Conservation (phyloP, 1,284 basidiomycete species). For the Cutaneotrichosporon mucoides region DNA sequence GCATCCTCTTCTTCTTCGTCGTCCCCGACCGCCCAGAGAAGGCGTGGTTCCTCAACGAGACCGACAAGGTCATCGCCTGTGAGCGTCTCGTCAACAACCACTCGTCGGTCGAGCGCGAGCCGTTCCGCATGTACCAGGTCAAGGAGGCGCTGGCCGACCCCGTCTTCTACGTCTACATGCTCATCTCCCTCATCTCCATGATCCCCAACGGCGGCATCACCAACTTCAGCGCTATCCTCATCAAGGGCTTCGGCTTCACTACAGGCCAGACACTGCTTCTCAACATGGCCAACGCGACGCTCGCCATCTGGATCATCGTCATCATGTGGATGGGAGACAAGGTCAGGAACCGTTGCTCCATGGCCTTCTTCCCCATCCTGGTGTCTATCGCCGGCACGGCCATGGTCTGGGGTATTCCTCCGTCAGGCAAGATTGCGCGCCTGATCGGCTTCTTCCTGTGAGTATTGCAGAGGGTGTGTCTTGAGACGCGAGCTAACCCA, state of each 20-base stretch:
- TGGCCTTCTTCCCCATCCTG: constrained; percentile 10
- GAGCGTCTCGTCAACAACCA: constrained; percentile 31
- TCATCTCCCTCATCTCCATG: constrained; percentile 8
- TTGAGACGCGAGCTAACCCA: not conserved
- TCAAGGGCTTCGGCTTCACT: constrained; percentile 21
- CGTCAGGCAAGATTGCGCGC: not conserved
- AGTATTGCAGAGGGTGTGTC: no score
- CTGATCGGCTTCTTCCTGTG: constrained; percentile 11
- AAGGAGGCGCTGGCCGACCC: constrained; percentile 27
- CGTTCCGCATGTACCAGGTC: constrained; percentile 28
- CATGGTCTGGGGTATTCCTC: constrained; percentile 17
- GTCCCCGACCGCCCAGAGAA: constrained; percentile 29
- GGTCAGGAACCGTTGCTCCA: constrained; percentile 10
- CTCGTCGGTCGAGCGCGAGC: constrained; percentile 36
- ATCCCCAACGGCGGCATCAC: not conserved
- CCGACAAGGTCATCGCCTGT: constrained; percentile 29
- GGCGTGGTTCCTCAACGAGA: constrained; percentile 28
- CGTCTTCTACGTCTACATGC: not conserved
- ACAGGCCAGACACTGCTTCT: constrained; percentile 16
- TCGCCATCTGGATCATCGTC: constrained; percentile 15
- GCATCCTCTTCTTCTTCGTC: constrained; percentile 22
- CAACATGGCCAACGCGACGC: constrained; percentile 15
- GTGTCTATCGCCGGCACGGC: constrained; percentile 15
- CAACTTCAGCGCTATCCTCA: constrained; percentile 23
- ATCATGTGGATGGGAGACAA: constrained; percentile 18